These are phyloP conservation scores for Coffea eugenioides DNA, from an alignment of 257 asterid genomes.

Conservation along the genomic window DNA sequence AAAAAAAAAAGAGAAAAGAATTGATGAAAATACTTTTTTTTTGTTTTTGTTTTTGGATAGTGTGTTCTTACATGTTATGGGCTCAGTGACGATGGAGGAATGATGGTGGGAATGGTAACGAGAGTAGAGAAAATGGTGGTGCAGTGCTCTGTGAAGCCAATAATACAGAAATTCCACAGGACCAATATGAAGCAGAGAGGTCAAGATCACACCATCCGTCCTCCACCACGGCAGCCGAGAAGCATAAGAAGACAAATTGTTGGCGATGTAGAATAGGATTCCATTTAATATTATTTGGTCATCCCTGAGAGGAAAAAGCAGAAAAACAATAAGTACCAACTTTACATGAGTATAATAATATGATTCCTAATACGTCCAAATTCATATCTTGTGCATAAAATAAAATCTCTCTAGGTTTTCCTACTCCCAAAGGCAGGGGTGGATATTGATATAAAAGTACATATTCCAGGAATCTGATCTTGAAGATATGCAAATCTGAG, in stretches of 20 bases:
- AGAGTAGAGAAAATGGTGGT: constrained; percentile 86
- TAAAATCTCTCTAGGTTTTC: no score
- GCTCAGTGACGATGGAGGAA: constrained; percentile 88
- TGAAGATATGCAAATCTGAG: no score
- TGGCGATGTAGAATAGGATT: constrained; percentile 42
- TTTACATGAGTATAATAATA: no score
- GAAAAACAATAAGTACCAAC: no score
- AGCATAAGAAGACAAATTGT: constrained; percentile 8
- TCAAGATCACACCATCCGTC: constrained; percentile 51
- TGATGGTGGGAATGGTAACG: constrained; percentile 96
- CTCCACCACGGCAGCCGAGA: constrained; percentile 61
- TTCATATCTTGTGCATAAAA: no score
- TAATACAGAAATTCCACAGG: constrained; percentile 88
- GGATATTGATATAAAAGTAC: no score
- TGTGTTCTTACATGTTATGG: constrained; percentile 67
- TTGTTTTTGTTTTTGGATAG: no score
- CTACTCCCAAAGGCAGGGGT: no score
- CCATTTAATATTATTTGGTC: constrained; percentile 82
- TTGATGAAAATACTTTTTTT: no score
- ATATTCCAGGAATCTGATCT: no score
- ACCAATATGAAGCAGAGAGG: constrained; percentile 56
- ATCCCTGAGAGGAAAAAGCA: constrained; percentile 48
- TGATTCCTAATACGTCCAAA: no score
- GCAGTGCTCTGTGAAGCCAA: constrained; percentile 91
- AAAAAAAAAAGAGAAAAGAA: no score